phyloP scores from a whole-genome alignment of 352 stramenopile genomes.

The Pythium rhizo-oryzae region DNA sequence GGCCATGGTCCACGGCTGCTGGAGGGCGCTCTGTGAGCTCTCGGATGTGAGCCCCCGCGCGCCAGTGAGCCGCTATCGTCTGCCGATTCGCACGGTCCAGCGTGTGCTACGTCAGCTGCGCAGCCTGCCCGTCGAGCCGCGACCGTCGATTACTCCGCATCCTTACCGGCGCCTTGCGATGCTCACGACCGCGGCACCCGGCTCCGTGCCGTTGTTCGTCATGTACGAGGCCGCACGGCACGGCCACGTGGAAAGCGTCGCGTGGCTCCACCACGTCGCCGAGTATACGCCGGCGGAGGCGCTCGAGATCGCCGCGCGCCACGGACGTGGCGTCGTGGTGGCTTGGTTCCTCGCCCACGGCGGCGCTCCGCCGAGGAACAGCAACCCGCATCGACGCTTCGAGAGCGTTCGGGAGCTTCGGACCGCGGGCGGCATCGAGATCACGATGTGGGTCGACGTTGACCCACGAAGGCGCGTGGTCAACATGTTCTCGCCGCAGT shows the following conservation, averaged over 20 bases:
- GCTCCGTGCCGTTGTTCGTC: not conserved
- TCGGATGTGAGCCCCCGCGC: not conserved
- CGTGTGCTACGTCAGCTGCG: not conserved
- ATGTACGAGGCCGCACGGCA: constrained; percentile 4
- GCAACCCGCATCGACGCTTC: not conserved
- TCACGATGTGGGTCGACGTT: not conserved
- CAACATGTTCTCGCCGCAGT: not conserved
- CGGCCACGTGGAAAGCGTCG: not conserved
- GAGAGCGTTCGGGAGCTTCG: not conserved
- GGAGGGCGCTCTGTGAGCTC: not conserved
- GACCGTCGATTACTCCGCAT: not conserved
- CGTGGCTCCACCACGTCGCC: constrained; percentile 8
- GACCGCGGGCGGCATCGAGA: not conserved
- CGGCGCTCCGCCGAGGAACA: not conserved
- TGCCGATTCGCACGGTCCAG: not conserved
- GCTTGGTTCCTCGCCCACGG: not conserved
- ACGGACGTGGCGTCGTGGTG: not conserved
- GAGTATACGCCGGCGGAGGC: not conserved
- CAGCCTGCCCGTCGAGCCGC: not conserved
- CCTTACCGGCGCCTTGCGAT: constrained; percentile 1
- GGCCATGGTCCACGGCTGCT: not conserved
- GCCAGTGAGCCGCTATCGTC: not conserved
- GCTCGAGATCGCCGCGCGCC: not conserved
- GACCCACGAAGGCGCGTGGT: not conserved
- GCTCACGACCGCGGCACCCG: not conserved